phyloP scores from a whole-genome alignment of 768 basidiomycete genomes.

The Hygrocybe punicea region DNA sequence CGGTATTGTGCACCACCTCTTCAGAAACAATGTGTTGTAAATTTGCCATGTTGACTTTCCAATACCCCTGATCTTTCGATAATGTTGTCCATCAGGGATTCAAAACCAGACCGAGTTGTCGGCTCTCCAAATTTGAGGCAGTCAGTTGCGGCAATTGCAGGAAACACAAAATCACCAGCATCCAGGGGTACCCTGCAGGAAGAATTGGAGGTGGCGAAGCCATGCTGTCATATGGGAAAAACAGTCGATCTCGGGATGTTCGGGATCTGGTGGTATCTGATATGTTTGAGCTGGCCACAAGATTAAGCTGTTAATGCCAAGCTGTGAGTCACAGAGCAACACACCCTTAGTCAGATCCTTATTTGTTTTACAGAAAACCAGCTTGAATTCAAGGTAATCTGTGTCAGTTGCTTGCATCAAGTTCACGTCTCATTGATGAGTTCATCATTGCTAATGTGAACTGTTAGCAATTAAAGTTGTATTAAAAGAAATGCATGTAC shows the following conservation, averaged over 20 bases:
- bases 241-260: conserved; percentile 20
- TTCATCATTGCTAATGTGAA: conserved; percentile 10
- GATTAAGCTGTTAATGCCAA: background rate
- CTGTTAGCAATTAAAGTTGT: conserved; percentile 2
- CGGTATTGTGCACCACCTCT: conserved; percentile 27
- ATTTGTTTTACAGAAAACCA: conserved; percentile 21
- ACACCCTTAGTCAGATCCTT: conserved; percentile 19
- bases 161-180: conserved; percentile 20
- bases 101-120: conserved; percentile 20
- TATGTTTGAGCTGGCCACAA: conserved; percentile 10
- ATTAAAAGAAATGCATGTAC: background rate
- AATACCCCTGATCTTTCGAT: conserved; percentile 16
- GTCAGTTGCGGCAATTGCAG: conserved; percentile 19
- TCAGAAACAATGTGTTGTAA: conserved; percentile 29
- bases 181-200: conserved; percentile 11
- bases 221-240: conserved; percentile 13
- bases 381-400: conserved; percentile 13
- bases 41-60: conserved; percentile 12
- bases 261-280: conserved; percentile 7
- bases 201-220: conserved; percentile 9
- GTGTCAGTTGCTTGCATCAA: conserved; percentile 6
- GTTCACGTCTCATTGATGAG: conserved; percentile 14
- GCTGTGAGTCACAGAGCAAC: background rate
- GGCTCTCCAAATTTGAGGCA: conserved; percentile 21
- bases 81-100: conserved; percentile 21